phyloP scores from a whole-genome alignment of 129 eudicot species.

The Heracleum sosnowskyi region DNA sequence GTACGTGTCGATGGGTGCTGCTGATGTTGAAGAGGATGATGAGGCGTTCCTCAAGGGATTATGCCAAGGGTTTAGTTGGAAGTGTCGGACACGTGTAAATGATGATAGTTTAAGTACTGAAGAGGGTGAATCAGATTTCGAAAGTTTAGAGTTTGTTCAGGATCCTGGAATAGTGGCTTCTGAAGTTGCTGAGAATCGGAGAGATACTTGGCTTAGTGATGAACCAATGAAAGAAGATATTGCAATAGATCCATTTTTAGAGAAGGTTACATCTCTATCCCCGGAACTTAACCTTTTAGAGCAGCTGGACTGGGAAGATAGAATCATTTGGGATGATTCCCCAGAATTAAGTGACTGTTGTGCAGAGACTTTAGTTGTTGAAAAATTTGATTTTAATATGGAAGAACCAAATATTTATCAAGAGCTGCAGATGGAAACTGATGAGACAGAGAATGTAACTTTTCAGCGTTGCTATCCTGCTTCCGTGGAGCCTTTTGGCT shows the following conservation, averaged over 20 bases:
- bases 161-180: conserved; percentile 15
- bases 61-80: conserved; percentile 31
- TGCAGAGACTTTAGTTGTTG: conserved; percentile 41
- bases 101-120: conserved; percentile 23
- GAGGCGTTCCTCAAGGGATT: conserved; percentile 59
- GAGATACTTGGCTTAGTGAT: conserved; percentile 44
- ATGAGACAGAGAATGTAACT: conserved; percentile 31
- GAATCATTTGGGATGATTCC: conserved; percentile 69
- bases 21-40: conserved; percentile 77
- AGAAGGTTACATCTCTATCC: conserved; percentile 18
- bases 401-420: conserved; percentile 9
- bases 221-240: conserved; percentile 41
- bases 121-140: conserved; percentile 32
- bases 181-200: conserved; percentile 30
- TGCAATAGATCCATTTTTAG: conserved; percentile 12
- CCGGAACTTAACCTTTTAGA: conserved; percentile 58
- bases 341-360: conserved; percentile 35
- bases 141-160: conserved; percentile 19
- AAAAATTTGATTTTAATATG: conserved; percentile 17
- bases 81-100: conserved; percentile 23
- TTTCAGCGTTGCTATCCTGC: conserved; percentile 25
- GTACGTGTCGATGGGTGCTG: conserved; percentile 40
- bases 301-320: conserved; percentile 89
- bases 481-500: conserved; percentile 59
- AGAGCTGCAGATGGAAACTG: conserved; percentile 19